Conservation (phyloP, 2,329 filamentous ascomycete genomes). For the Fusarium subtropicale region DNA sequence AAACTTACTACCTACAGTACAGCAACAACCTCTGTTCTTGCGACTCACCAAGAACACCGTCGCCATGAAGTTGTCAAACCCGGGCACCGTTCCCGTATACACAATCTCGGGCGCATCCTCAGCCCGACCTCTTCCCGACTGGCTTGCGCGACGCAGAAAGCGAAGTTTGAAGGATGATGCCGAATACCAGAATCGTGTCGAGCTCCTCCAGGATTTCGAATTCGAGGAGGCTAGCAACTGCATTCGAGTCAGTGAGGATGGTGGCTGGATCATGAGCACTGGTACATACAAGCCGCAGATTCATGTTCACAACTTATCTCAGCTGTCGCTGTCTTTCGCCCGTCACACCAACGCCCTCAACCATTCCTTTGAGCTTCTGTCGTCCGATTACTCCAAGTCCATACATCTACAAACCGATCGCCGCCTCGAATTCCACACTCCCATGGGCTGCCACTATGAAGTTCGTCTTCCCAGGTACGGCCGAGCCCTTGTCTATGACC, state of each 20-base stretch:
- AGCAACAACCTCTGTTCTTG: constrained; percentile 28
- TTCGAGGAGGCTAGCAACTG: constrained; percentile 96
- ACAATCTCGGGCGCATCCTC: constrained; percentile 93
- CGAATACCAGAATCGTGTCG: constrained; percentile 93
- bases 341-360: constrained; percentile 94
- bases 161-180: constrained; percentile 90
- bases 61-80: constrained; percentile 83
- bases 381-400: constrained; percentile 92
- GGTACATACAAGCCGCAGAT: constrained; percentile 78
- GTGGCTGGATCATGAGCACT: constrained; percentile 96
- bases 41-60: constrained; percentile 18
- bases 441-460: constrained; percentile 86
- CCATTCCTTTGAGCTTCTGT: constrained; percentile 88
- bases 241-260: constrained; percentile 91
- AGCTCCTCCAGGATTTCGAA: constrained; percentile 96
- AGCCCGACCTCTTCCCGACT: constrained; percentile 89
- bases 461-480: constrained; percentile 94
- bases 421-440: constrained; percentile 91
- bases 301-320: constrained; percentile 93
- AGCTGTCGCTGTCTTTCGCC: constrained; percentile 92
- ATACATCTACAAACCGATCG: constrained; percentile 93
- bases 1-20: constrained; percentile 33
- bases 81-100: constrained; percentile 88
- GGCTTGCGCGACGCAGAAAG: constrained; percentile 91
- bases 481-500: constrained; percentile 87